Base-by-base conservation (phyloP, 1,284 basidiomycete species). In the Ganoderma meredithae region DNA sequence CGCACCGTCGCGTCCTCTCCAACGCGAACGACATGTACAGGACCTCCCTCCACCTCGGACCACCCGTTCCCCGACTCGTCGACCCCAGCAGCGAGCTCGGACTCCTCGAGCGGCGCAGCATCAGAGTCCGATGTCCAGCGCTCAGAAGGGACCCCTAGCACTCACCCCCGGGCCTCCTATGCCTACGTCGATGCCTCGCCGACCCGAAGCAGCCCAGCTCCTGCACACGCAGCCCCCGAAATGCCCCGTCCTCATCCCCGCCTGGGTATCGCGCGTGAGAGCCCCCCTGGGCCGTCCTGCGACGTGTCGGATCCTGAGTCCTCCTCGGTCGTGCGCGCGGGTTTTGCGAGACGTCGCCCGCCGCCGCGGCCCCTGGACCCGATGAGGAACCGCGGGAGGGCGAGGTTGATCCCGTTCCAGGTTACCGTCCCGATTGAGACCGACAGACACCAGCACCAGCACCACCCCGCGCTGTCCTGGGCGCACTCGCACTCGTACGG, bases 51-150 rank as follows among this genome's bases (percentile, higher is more conserved):
- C 36, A 17, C 25, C 15, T n/a, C 53, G 10, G 25, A 27, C 7
- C 49, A 13, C 9, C 2, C 13, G 13, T 13, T n/a, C 5, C 31
- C 31, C 31, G 60, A 70, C 1, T 72, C 73, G 15, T 62, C 72
- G 19, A 63, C 73, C 22, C 71, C 75, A n/a, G 56, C 63, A 0
- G 13, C 62, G 4, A 69, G 72, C 70, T 74, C 74, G 1, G 66
- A 64, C 60, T 73, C 74, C 60, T 73, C 74, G 8, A 71, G 71
- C 31, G 68, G 64, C 15, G 52, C 60, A 4, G 15, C 41, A 17
- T 41, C 41, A 17, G 41, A 15, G 3, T 55, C 60, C 12, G 63
- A 49, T 8, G 12, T n/a, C 13, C 63, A 31, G 3, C 56, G 43
- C 53, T 56, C 68, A 19, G 27, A 56, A 22, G 62, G 63, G 5